These are phyloP conservation scores for Ramaria sp. DNA, from an alignment of 768 basidiomycete genomes.

Conservation along the genomic window DNA sequence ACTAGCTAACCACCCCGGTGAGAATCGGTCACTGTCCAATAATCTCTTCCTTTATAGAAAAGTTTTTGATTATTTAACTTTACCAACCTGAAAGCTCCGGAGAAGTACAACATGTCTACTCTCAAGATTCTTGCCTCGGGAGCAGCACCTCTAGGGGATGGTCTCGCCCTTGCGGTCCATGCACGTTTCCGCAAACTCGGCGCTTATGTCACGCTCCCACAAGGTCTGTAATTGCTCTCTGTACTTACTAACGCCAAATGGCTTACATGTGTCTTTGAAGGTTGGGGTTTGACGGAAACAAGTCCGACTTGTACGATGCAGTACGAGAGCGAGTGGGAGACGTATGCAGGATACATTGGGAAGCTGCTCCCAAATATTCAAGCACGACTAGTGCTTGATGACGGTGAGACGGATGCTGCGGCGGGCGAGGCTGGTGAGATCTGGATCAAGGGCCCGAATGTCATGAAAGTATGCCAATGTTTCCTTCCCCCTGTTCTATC, in stretches of 20 bases:
- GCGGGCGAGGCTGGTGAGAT: slow-evolving; percentile 60
- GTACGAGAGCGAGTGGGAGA: slow-evolving; percentile 26
- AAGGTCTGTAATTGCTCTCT: slow-evolving; percentile 16
- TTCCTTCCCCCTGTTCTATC: background rate
- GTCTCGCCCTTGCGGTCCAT: slow-evolving; percentile 41
- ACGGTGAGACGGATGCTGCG: slow-evolving; percentile 20
- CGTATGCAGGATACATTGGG: slow-evolving; percentile 58
- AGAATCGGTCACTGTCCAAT: slow-evolving; percentile 11
- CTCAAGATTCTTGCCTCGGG: slow-evolving; percentile 53
- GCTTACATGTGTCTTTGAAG: background rate
- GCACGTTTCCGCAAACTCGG: slow-evolving; percentile 29
- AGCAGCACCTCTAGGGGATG: slow-evolving; percentile 68
- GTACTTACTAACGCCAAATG: background rate
- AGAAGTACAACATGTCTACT: slow-evolving; percentile 54
- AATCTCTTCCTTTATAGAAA: background rate
- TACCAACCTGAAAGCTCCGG: slow-evolving; percentile 21
- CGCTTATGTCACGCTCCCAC: slow-evolving; percentile 30
- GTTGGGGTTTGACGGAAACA: slow-evolving; percentile 41
- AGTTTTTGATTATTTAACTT: background rate
- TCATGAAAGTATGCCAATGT: slow-evolving; percentile 19
- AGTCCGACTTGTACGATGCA: slow-evolving; percentile 60
- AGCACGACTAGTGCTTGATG: slow-evolving; percentile 56
- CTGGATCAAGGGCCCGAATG: slow-evolving; percentile 65
- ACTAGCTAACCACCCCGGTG: slow-evolving; percentile 58
- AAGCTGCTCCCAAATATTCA: slow-evolving; percentile 63